These are phyloP conservation scores for Fusarium staphyleae DNA, from an alignment of 2,329 filamentous ascomycete species.

Conservation along the genomic window DNA sequence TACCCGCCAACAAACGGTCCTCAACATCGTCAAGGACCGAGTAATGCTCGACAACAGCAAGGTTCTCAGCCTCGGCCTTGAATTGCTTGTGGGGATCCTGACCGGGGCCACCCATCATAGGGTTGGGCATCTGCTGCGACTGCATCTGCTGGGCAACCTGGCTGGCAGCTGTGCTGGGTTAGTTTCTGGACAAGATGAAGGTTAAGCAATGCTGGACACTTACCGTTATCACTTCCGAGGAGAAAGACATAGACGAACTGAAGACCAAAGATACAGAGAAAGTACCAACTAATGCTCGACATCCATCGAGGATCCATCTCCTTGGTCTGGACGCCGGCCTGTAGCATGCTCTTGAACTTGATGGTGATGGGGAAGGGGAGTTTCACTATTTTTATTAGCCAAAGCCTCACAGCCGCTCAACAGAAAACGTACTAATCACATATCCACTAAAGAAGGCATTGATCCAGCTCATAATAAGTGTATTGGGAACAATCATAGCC, in stretches of 20 bases:
- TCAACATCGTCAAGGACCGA: conserved; percentile 91
- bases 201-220: conserved; percentile 44
- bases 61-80: conserved; percentile 88
- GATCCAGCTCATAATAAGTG: conserved; percentile 99
- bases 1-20: conserved; percentile 74
- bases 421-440: conserved; percentile 77
- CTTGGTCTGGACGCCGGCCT: conserved; percentile 92
- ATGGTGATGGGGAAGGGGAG: conserved; percentile 96
- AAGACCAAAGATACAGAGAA: conserved; percentile 93
- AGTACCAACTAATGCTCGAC: conserved; percentile 98
- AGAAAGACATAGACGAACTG: conserved; percentile 98
- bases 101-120: conserved; percentile 87
- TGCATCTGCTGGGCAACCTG: conserved; percentile 93
- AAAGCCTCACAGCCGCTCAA: not conserved
- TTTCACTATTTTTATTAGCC: conserved; percentile 70
- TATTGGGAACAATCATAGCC: conserved; percentile 99
- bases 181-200: conserved; percentile 3
- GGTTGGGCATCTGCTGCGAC: conserved; percentile 59
- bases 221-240: conserved; percentile 94
- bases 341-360: conserved; percentile 99
- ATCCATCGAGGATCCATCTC: conserved; percentile 99
- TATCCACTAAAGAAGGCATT: conserved; percentile 99
- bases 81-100: conserved; percentile 97
- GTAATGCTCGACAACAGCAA: conserved; percentile 93
- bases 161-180: conserved; percentile 71